These are phyloP conservation scores for Rhynchospora breviuscula DNA, from an alignment of 176 grass and related monocot genomes.

Conservation along the genomic window DNA sequence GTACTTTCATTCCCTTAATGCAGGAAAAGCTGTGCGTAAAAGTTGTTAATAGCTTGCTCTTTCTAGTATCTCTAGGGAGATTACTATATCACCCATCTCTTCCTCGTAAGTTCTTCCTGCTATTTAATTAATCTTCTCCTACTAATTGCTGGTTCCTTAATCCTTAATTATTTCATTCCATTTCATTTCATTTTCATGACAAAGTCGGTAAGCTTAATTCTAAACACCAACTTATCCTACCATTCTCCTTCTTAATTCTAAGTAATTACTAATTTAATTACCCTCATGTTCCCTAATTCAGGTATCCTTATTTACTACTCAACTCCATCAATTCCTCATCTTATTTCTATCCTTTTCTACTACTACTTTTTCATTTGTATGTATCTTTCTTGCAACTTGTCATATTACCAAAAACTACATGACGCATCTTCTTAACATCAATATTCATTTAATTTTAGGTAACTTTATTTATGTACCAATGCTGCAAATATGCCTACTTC, in stretches of 20 bases:
- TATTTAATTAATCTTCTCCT: too few relatives aligned
- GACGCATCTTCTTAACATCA: constrained; percentile 56
- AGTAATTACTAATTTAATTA: too few relatives aligned
- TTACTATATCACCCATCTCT: too few relatives aligned
- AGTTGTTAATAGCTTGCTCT: too few relatives aligned
- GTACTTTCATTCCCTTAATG: too few relatives aligned
- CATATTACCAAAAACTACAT: constrained; percentile 96
- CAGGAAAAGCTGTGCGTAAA: too few relatives aligned
- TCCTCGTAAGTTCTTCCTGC: too few relatives aligned
- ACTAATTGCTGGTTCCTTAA: too few relatives aligned
- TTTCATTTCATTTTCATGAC: constrained; percentile 70
- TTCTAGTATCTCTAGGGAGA: too few relatives aligned
- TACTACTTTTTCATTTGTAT: constrained; percentile 22
- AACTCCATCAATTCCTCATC: too few relatives aligned
- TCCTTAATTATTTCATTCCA: not conserved
- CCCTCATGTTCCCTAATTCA: not conserved
- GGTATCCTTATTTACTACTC: not conserved
- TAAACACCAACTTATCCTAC: not conserved
- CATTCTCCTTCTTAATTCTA: too few relatives aligned
- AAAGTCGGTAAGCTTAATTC: constrained; percentile 91
- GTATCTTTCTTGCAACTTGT: constrained; percentile 62
- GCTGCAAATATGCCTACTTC: not conserved
- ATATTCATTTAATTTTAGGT: constrained; percentile 87
- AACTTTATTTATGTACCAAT: constrained; percentile 16
- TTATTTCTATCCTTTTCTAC: constrained; percentile 12